Percentiles rank a stretch among this genome's conserved stretches.
These are phyloP conservation scores for Vitis hybrid DNA, from an alignment of 177 flowering plant genomes.

Conservation along the genomic window DNA sequence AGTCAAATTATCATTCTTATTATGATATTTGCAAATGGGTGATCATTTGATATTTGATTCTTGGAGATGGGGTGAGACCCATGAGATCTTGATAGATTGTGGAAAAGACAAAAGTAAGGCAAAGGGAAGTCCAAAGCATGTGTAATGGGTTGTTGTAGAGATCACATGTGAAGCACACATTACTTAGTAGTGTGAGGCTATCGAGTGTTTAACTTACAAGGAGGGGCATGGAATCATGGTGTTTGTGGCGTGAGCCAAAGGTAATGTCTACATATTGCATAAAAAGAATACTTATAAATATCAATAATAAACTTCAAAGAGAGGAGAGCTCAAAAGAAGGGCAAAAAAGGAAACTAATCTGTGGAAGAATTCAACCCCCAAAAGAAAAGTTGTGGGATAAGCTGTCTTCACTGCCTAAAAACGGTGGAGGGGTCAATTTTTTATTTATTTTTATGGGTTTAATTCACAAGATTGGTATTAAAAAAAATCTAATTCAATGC, in stretches of 20 bases:
- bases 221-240: constrained; percentile 28
- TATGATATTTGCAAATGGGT: no score
- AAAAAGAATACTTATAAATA: neutral
- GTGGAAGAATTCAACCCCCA: neutral
- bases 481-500: neutral
- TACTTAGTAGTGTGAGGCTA: neutral
- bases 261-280: constrained; percentile 8
- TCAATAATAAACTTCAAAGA: neutral
- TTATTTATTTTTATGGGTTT: neutral
- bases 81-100: no score
- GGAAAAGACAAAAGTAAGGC: no score
- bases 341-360: neutral
- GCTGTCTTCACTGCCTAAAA: neutral
- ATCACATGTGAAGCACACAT: constrained; percentile 10
- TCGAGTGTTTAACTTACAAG: constrained; percentile 13
- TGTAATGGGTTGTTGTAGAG: neutral
- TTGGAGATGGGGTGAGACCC: no score
- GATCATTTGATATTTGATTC: no score
- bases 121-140: no score
- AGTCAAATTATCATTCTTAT: no score
- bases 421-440: neutral
- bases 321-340: neutral
- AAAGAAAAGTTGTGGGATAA: neutral
- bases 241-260: constrained; percentile 26
- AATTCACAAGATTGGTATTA: neutral